Evolutionary conservation across 257 asterid species (phyloP), one percentile per base, ranked within the genome.

Genomic region (Nicotiana sylvestris): DNA sequence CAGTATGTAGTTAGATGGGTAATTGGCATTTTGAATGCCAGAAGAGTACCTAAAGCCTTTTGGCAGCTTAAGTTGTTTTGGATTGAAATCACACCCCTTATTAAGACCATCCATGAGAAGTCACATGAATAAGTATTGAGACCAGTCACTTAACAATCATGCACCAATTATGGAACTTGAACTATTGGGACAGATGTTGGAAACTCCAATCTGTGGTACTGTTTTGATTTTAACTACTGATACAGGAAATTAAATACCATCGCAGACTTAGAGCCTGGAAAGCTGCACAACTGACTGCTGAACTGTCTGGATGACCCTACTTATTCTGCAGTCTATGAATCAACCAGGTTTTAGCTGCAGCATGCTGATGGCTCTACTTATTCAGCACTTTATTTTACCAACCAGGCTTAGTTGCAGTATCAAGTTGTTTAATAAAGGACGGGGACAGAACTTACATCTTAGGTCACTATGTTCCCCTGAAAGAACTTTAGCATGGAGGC

Each of bases 131-230:
- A 49, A 74, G 62, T 13, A 12, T 27, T 3, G 4, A 49, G 39
- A 74, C 25, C 39, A 74, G 7, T 49, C 80, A 74, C 43, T 49
- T 3, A 6, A 74, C 17, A 27, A 46, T 49, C 61, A 70, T 6
- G 78, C 33, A 70, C 78, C 35, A 70, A 25, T 70, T 39, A 39
- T 39, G 57, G 58, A 72, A 72, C 78, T 72, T 46, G 61, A 46
- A 72, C 61, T 12, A 74, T 74, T 13, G 79, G 61, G 27, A 74
- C 79, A 49, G 8, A 74, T 74, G 60, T 21, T 17, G 11, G 55
- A 12, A 43, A 72, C 60, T 12, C 46, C 13, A 70, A 43, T 70
- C 78, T 39, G 2, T 39, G 7, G 35, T 72, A 55, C n/a, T 43
- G 58, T 46, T 6, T 72, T 72, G 78, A 46, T 72, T 1, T 25